Conservation (phyloP, 345 rosid genomes). For the Aquilaria malaccensis region DNA sequence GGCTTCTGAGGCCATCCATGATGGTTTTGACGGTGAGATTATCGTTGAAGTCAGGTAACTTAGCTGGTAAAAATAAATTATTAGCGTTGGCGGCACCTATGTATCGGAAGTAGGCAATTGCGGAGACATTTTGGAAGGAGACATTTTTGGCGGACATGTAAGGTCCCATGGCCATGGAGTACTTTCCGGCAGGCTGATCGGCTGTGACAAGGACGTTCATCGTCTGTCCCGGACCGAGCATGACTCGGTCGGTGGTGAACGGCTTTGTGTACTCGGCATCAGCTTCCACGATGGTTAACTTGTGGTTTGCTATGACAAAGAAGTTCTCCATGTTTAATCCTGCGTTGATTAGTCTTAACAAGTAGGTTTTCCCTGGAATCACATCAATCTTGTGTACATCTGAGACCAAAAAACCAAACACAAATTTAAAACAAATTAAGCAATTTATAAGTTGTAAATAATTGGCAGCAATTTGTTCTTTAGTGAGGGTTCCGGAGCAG, state of each 20-base stretch:
- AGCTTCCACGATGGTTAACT: constrained; percentile 64
- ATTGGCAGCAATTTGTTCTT: neutral
- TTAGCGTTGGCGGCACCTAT: constrained; percentile 39
- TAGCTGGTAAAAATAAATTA: constrained; percentile 49
- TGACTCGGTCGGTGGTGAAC: constrained; percentile 52
- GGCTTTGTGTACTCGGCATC: constrained; percentile 85
- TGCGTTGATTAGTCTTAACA: constrained; percentile 70
- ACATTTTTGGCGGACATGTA: constrained; percentile 53
- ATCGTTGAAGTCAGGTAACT: constrained; percentile 55
- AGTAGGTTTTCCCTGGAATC: constrained; percentile 62
- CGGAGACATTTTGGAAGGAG: constrained; percentile 58
- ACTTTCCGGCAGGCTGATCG: constrained; percentile 61
- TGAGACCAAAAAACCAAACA: constrained; percentile 20
- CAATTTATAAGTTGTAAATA: neutral
- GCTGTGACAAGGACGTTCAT: constrained; percentile 74
- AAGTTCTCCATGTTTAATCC: constrained; percentile 76
- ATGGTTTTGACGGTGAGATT: constrained; percentile 62
- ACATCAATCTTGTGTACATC: constrained; percentile 58
- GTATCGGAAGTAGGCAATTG: constrained; percentile 59
- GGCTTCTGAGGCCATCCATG: constrained; percentile 75
- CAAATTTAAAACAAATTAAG: neutral
- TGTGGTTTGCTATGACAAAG: constrained; percentile 80
- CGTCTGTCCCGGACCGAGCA: constrained; percentile 93
- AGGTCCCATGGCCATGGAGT: constrained; percentile 83
- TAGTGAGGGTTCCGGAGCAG: neutral